These are phyloP conservation scores for Sonneratia alba DNA, from an alignment of 345 rosid species.

Conservation along the genomic window DNA sequence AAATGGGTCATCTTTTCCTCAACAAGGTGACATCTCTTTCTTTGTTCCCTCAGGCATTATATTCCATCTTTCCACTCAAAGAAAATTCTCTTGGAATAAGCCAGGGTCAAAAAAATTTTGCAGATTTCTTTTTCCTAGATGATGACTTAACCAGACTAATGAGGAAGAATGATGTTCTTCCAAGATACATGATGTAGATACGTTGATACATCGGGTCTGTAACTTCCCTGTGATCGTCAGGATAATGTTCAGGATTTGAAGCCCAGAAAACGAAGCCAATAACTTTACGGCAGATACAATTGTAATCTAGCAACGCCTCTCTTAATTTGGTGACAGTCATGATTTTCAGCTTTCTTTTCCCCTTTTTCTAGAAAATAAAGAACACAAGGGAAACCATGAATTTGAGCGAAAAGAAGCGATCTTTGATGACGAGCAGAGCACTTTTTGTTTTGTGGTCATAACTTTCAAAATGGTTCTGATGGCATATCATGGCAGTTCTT, in stretches of 20 bases:
- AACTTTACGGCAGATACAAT: not conserved
- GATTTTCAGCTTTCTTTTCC: not conserved
- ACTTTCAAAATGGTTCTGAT: not conserved
- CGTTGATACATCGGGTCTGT: not conserved
- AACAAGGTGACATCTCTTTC: not conserved
- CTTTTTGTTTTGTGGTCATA: not conserved
- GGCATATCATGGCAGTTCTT: not conserved
- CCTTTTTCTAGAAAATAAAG: not conserved
- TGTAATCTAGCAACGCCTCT: not conserved
- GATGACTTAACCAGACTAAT: not conserved
- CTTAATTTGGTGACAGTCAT: not conserved
- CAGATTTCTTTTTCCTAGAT: not conserved
- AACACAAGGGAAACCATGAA: too few species aligned
- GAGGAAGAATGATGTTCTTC: not conserved
- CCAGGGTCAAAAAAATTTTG: not conserved
- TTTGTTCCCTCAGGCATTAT: not conserved
- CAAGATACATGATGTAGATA: not conserved
- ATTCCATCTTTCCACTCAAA: not conserved
- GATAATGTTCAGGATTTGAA: not conserved
- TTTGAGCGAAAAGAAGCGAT: too few species aligned
- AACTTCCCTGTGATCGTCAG: too few species aligned
- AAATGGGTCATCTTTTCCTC: not conserved
- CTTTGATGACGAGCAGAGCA: not conserved
- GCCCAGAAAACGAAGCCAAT: not conserved
- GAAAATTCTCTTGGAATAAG: not conserved